These are phyloP conservation scores for Solanum sejunctum DNA, from an alignment of 257 asterid genomes.

Conservation along the genomic window DNA sequence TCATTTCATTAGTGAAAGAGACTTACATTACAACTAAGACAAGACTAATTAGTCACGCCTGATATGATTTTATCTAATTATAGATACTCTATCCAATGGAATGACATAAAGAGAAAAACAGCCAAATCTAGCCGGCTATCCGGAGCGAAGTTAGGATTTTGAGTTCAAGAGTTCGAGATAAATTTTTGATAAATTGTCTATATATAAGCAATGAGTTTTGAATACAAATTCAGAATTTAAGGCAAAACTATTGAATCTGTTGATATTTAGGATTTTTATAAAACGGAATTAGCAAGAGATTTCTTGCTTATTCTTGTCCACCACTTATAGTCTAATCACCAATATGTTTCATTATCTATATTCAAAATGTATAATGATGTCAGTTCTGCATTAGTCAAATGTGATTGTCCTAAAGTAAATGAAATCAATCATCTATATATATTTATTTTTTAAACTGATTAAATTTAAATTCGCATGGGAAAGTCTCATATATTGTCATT, in stretches of 20 bases:
- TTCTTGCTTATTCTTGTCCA: not conserved
- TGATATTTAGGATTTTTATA: no score
- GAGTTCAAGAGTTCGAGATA: not conserved
- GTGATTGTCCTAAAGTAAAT: not conserved
- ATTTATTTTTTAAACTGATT: no score
- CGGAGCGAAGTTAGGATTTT: not conserved
- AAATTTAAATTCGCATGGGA: no score
- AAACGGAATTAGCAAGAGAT: not conserved
- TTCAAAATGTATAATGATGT: not conserved
- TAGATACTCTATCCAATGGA: no score
- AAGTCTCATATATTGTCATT: no score
- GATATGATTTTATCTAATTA: not conserved
- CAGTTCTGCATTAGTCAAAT: not conserved
- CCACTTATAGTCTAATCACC: not conserved
- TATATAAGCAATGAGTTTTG: not conserved
- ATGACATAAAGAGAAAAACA: not conserved
- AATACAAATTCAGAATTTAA: not conserved
- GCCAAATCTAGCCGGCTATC: not conserved
- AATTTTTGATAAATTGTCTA: not conserved
- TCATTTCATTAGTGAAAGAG: not conserved
- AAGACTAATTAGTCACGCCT: not conserved
- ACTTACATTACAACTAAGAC: not conserved
- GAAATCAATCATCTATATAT: not conserved
- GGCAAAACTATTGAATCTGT: not conserved
- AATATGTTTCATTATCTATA: not conserved